Conservation (phyloP, 257 asterid species). For the Jasminum sambac region DNA sequence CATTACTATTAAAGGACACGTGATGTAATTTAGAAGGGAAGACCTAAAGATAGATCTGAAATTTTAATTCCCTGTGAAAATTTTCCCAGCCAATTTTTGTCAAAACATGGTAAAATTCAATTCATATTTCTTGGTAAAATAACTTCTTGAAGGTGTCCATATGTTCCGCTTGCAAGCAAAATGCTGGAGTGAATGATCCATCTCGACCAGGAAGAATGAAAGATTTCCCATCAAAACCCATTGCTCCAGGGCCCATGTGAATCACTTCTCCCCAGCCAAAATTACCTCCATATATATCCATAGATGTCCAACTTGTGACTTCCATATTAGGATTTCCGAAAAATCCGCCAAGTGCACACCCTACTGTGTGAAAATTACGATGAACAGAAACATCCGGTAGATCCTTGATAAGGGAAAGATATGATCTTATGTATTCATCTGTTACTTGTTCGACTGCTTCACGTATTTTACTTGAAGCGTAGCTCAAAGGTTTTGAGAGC, state of each 20-base stretch:
- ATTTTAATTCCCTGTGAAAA: too few species aligned
- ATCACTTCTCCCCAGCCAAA: conserved; percentile 38
- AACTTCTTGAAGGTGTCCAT: conserved; percentile 18
- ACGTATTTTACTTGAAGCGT: conserved; percentile 23
- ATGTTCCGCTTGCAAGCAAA: conserved; percentile 32
- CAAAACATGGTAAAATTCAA: too few species aligned
- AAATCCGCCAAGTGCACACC: conserved; percentile 20
- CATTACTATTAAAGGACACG: too few species aligned
- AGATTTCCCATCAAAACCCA: conserved; percentile 25
- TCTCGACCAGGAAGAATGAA: conserved; percentile 28
- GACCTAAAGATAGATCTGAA: too few species aligned
- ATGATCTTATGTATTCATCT: conserved; percentile 24
- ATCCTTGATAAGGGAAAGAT: conserved; percentile 4
- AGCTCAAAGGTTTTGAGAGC: conserved; percentile 10
- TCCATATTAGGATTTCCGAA: conserved; percentile 31
- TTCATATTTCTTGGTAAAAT: conserved; percentile 28
- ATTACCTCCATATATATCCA: conserved; percentile 17
- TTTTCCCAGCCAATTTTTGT: too few species aligned
- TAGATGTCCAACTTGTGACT: conserved; percentile 27
- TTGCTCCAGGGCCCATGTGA: conserved; percentile 28
- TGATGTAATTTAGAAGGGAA: too few species aligned
- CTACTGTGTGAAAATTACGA: conserved; percentile 18
- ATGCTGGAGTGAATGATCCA: conserved; percentile 19
- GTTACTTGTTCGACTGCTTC: conserved; percentile 12
- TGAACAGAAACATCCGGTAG: conserved; percentile 9